Conservation (phyloP, 1,284 basidiomycete genomes). For the Naganishia albida region DNA sequence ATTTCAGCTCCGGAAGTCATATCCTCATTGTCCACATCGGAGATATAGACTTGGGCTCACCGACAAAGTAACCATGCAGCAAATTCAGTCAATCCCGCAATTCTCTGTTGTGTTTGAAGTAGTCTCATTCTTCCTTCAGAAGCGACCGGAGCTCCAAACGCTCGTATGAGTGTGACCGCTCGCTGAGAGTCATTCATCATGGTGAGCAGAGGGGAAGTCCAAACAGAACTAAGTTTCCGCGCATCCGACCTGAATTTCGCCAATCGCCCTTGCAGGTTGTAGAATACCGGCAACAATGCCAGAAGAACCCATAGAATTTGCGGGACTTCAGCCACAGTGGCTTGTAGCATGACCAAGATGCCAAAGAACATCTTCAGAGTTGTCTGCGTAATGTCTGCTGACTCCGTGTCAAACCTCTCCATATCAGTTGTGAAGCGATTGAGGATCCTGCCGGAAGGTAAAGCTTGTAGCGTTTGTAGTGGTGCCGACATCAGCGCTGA, state of each 20-base stretch:
- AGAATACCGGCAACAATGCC: conserved; percentile 11
- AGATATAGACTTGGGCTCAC: conserved; percentile 31
- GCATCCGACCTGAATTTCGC: conserved; percentile 39
- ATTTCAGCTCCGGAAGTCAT: not conserved
- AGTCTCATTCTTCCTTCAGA: conserved; percentile 2
- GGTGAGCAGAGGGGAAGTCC: conserved; percentile 18
- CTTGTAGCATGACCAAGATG: conserved; percentile 14
- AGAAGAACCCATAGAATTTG: conserved; percentile 29
- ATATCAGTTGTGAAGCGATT: conserved; percentile 58
- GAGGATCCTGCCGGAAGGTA: conserved; percentile 67
- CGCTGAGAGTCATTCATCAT: conserved; percentile 18
- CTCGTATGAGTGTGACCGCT: conserved; percentile 13
- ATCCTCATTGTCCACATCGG: not conserved
- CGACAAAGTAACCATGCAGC: conserved; percentile 39
- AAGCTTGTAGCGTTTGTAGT: conserved; percentile 77
- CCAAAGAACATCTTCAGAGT: conserved; percentile 59
- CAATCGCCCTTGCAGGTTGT: conserved; percentile 26
- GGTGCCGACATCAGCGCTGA: conserved; percentile 66
- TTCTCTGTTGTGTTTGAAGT: conserved; percentile 13
- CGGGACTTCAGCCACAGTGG: conserved; percentile 34
- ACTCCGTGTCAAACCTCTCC: conserved; percentile 59
- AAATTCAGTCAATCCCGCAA: conserved; percentile 16
- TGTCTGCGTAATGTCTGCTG: conserved; percentile 64
- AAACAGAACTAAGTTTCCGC: conserved; percentile 40
- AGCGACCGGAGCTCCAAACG: conserved; percentile 5